phyloP scores from a whole-genome alignment of 495 filamentous ascomycete genomes.

The Aeminium ludgeri region DNA sequence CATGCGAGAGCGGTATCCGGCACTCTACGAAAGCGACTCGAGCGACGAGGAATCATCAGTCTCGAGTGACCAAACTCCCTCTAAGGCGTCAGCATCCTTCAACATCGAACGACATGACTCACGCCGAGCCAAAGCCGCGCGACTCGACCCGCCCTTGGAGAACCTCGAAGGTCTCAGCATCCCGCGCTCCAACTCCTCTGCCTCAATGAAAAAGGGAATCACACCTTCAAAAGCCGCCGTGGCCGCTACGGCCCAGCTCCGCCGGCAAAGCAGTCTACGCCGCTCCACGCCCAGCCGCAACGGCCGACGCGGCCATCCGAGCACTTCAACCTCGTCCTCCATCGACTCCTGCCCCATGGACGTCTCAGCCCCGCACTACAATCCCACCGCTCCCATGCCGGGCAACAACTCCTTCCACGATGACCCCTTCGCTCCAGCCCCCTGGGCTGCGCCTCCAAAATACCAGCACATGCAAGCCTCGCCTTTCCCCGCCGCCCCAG shows the following conservation, averaged over 20 bases:
- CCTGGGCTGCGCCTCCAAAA: too few species aligned
- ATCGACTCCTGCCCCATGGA: conserved; percentile 13
- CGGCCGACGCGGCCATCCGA: neutral
- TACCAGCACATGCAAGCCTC: too few species aligned
- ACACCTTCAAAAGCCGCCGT: conserved; percentile 12
- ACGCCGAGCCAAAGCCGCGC: conserved; percentile 20
- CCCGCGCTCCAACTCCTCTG: conserved; percentile 17
- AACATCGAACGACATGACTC: conserved; percentile 16
- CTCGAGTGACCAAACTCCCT: conserved; percentile 14
- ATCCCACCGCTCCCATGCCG: neutral
- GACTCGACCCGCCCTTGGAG: conserved; percentile 17
- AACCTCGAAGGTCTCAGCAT: conserved; percentile 19
- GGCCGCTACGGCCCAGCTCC: conserved; percentile 11
- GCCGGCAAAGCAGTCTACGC: conserved; percentile 8
- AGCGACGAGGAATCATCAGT: conserved; percentile 21
- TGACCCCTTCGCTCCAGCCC: neutral
- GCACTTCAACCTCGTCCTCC: conserved; percentile 3
- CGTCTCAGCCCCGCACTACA: neutral
- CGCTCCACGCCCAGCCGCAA: conserved; percentile 1
- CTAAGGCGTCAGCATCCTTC: conserved; percentile 21
- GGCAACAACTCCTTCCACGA: neutral
- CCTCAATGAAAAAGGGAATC: conserved; percentile 15
- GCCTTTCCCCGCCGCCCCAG: too few species aligned
- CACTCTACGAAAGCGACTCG: conserved; percentile 21
- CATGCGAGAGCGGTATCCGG: conserved; percentile 19